Evolutionary conservation across 305 asterid species (phyloP), one percentile per base, ranked within the genome.

Genomic region (Fraxinus dipetala): DNA sequence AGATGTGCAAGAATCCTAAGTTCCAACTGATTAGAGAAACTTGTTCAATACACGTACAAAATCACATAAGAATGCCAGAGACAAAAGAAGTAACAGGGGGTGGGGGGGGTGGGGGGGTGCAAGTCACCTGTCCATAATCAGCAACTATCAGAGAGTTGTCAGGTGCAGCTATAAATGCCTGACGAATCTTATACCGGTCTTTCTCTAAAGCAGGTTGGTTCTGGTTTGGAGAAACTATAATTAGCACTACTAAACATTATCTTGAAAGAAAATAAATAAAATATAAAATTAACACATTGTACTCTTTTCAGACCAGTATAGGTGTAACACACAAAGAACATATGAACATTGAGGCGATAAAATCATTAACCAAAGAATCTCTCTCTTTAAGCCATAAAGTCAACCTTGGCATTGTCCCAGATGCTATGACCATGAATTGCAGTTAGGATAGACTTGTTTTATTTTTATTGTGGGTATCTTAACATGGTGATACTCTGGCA

Each of bases 181-280:
- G 96, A 77, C 99, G 98, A 78, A 96, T 95, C 95, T 95, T 96
- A 89, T 96, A 96, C 59, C 98, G 93, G 84, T 96, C 99, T 87
- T 96, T 96, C 96, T 96, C 99, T 83, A 96, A 83, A 79, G 98
- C 99, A 22, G 99, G 99, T 40, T 96, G 98, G 87, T 96, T 96
- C 99, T 95, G 90, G 22, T 87, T 73, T 76, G 78, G 81, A 80
- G 75, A 80, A 87, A 48, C 20, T 48, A 36, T 59, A 70, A 38
- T 82, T 80, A 73, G 26, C 51, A 72, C 77, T 80, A 75, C 65
- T 30, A 79, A 75, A 32, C 72, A 65, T 35, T 73, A 22, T 38
- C 9, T 2, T 9, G 72, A 61, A 35, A 77, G 40, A 73, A 54
- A n/a, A 54, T 54, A 61, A 22, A 67, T 72, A 48, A n/a, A 6